Evolutionary conservation across 805 yeast species (phyloP), one percentile per base, ranked within the genome.

Genomic region (Cyberlindnera subsufficiens): DNA sequence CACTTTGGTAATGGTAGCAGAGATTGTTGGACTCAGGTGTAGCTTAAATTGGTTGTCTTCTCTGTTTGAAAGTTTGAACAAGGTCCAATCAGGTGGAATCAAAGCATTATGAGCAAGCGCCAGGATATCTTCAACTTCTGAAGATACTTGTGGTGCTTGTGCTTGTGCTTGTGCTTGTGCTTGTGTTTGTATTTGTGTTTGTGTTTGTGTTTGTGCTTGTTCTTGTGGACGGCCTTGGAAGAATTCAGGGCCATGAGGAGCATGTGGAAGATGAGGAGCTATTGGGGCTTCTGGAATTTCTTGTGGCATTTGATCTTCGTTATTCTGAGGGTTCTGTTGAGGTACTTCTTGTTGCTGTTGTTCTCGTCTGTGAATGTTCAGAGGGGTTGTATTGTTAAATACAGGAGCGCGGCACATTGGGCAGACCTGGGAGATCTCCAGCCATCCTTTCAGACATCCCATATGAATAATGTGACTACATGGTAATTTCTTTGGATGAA

Each of bases 401-500:
- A 88, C 95, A 10, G 79, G 76, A 27, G 82, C 70, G 47, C 96
- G 71, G 61, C 99, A 93, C 42, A 90, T 78, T 2, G 99, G 99
- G 66, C 99, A 93, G n/a, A 78, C 77, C 52, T 83, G 91, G 0
- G 96, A 87, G 50, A 96, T 75, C 57, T 86, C 95, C 52, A 93
- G 70, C 99, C 99, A 93, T 51, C 85, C 82, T 56, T 87, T 85
- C 48, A 93, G 71, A 61, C 99, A 93, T 5, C 93, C 90, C 64
- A 84, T 67, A 60, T 93, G 99, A 44, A 91, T 71, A 38, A 87
- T 82, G 62, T 93, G 99, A 20, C 87, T 85, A 68, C 99, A 93
- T 1, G 68, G 72, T 38, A 93, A 69, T 56, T 75, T 83, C 61
- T 87, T 88, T 5, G 98, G 96, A 38, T 65, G 68, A 35, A 65